These are phyloP conservation scores for Coleophoma crateriformis DNA, from an alignment of 2,329 filamentous ascomycete genomes.

Conservation along the genomic window DNA sequence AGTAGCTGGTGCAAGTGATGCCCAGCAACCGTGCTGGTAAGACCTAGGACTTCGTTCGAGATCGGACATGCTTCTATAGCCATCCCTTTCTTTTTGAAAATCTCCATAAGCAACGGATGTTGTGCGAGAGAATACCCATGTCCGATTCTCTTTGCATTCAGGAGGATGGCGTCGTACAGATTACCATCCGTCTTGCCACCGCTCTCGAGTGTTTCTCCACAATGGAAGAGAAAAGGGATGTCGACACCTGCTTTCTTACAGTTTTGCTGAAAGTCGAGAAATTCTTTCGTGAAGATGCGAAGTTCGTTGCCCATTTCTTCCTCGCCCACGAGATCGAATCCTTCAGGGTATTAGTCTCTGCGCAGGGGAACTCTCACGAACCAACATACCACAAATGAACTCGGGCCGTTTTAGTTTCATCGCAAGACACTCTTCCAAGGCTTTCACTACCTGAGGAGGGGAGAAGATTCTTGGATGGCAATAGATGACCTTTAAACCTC, in stretches of 20 bases:
- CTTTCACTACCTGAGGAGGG: slow-evolving; percentile 37
- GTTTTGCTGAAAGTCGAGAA: slow-evolving; percentile 48
- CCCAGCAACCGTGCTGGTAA: slow-evolving; percentile 59
- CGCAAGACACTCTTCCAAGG: slow-evolving; percentile 55
- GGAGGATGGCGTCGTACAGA: slow-evolving; percentile 60
- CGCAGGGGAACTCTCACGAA: slow-evolving; percentile 2
- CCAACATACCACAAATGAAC: slow-evolving; percentile 55
- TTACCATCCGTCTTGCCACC: slow-evolving; percentile 63
- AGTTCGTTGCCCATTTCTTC: slow-evolving; percentile 62
- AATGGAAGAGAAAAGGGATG: slow-evolving; percentile 72
- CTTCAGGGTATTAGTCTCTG: slow-evolving; percentile 26
- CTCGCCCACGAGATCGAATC: slow-evolving; percentile 64
- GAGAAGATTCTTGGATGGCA: slow-evolving; percentile 61
- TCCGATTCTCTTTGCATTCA: slow-evolving; percentile 64
- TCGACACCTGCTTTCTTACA: slow-evolving; percentile 43
- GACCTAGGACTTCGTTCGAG: slow-evolving; percentile 69
- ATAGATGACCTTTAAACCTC: slow-evolving; percentile 66
- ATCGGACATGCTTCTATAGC: slow-evolving; percentile 75
- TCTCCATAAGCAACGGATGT: slow-evolving; percentile 60
- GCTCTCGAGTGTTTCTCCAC: slow-evolving; percentile 66
- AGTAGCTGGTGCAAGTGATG: slow-evolving; percentile 64
- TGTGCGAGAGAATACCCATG: slow-evolving; percentile 67
- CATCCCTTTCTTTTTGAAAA: slow-evolving; percentile 57
- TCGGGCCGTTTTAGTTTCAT: slow-evolving; percentile 52
- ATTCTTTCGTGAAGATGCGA: slow-evolving; percentile 45